Conservation (phyloP, 768 basidiomycete genomes). For the Boletus rubropictus region DNA sequence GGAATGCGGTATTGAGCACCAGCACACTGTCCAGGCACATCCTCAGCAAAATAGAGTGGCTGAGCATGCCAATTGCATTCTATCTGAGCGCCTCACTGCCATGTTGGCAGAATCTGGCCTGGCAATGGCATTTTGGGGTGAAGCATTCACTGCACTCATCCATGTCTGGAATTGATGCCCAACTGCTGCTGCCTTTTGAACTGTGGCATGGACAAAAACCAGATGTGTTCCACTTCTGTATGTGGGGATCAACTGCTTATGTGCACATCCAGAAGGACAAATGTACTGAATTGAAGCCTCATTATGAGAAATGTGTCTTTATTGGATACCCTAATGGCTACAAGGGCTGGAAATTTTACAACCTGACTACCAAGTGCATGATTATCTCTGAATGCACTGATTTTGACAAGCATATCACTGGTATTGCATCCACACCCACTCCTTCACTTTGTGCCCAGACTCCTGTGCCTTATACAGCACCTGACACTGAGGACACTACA, state of each 20-base stretch:
- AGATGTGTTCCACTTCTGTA: neutral
- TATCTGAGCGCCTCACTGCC: slow-evolving; percentile 16
- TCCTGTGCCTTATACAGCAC: too few relatives aligned
- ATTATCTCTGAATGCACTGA: too few relatives aligned
- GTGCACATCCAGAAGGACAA: neutral
- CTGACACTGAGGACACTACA: too few relatives aligned
- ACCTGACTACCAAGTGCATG: neutral
- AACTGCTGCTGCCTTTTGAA: neutral
- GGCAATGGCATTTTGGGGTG: slow-evolving; percentile 12
- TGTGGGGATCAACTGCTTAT: neutral
- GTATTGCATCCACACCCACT: too few relatives aligned
- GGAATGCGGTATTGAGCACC: slow-evolving; percentile 10
- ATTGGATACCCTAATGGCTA: neutral
- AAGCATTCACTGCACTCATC: too few relatives aligned
- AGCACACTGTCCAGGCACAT: slow-evolving; percentile 3
- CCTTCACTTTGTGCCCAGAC: too few relatives aligned
- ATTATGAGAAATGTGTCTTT: neutral
- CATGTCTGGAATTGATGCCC: too few relatives aligned
- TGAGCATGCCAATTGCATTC: neutral
- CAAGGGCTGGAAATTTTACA: neutral
- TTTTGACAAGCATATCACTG: too few relatives aligned
- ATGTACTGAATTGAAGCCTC: accelerated
- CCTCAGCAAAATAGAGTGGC: too few relatives aligned
- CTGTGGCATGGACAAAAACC: neutral
- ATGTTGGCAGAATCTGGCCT: slow-evolving; percentile 2